phyloP scores from a whole-genome alignment of 208 protist species.

The Crithidia sp. region DNA sequence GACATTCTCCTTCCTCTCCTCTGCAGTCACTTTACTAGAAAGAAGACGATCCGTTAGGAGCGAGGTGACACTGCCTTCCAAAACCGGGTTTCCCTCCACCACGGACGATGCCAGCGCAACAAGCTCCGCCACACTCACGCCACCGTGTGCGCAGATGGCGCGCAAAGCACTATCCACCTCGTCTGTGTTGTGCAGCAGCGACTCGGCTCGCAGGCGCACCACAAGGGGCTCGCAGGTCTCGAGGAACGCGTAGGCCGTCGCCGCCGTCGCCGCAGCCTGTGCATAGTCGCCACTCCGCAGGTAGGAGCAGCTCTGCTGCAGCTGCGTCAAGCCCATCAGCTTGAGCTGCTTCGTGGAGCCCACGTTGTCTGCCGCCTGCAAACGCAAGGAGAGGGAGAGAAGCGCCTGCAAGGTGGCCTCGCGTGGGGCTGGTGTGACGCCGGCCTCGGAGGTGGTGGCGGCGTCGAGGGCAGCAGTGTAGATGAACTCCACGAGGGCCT shows the following conservation, averaged over 20 bases:
- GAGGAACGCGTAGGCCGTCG: conserved; percentile 20
- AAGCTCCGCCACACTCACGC: conserved; percentile 19
- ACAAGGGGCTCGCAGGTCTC: conserved; percentile 41
- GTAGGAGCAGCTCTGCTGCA: conserved; percentile 39
- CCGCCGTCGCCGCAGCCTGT: conserved; percentile 4
- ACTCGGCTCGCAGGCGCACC: conserved; percentile 23
- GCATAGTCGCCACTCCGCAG: conserved; percentile 23
- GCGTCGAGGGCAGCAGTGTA: conserved; percentile 36
- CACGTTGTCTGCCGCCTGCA: conserved; percentile 10
- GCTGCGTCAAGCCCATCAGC: conserved; percentile 35
- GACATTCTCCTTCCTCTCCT: neutral
- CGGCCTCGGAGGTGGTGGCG: neutral
- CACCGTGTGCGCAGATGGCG: neutral
- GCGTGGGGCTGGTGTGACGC: neutral
- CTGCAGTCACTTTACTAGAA: neutral
- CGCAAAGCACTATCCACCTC: conserved; percentile 9
- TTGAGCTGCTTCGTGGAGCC: conserved; percentile 14
- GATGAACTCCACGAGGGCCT: conserved; percentile 69
- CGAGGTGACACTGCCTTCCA: conserved; percentile 10
- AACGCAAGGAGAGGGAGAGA: conserved; percentile 31
- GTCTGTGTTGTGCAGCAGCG: conserved; percentile 3
- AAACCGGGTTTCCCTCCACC: conserved; percentile 15
- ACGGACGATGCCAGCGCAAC: conserved; percentile 30
- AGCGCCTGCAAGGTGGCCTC: conserved; percentile 22
- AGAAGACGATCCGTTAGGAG: conserved; percentile 11